phyloP scores from a whole-genome alignment of 2,329 filamentous ascomycete species.

The Eutypella sp. region DNA sequence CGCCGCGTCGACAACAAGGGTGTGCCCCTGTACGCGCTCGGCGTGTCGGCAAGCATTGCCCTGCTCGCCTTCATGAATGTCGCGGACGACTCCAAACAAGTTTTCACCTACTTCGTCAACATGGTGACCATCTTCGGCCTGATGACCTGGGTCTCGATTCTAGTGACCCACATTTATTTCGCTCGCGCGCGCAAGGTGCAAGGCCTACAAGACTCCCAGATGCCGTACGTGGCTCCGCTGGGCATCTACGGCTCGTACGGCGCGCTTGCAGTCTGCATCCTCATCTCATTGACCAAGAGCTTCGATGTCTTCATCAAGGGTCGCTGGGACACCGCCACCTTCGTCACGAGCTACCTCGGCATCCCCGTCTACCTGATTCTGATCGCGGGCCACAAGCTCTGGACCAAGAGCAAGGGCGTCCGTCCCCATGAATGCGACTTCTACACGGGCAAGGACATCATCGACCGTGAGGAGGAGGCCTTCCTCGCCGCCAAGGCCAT shows the following conservation, averaged over 20 bases:
- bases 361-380: conserved; percentile 69
- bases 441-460: conserved; percentile 66
- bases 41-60: conserved; percentile 54
- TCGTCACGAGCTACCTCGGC: conserved; percentile 72
- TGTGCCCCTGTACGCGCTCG: conserved; percentile 64
- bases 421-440: conserved; percentile 60
- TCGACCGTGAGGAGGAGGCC: conserved; percentile 67
- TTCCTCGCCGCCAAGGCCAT: conserved; percentile 55
- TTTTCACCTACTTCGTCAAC: conserved; percentile 65
- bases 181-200: conserved; percentile 59
- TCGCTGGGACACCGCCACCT: conserved; percentile 54
- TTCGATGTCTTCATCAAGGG: conserved; percentile 62
- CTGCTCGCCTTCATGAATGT: conserved; percentile 67
- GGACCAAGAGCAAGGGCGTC: conserved; percentile 49
- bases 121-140: conserved; percentile 63
- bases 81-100: conserved; percentile 46
- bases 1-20: conserved; percentile 65
- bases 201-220: conserved; percentile 45
- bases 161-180: conserved; percentile 64
- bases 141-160: conserved; percentile 62
- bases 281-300: conserved; percentile 80
- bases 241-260: conserved; percentile 64
- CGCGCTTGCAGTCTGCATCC: conserved; percentile 63
- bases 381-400: conserved; percentile 63
- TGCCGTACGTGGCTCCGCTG: conserved; percentile 66